Base-by-base conservation (phyloP, 31 red algal species). In the Endocladia muricata region DNA sequence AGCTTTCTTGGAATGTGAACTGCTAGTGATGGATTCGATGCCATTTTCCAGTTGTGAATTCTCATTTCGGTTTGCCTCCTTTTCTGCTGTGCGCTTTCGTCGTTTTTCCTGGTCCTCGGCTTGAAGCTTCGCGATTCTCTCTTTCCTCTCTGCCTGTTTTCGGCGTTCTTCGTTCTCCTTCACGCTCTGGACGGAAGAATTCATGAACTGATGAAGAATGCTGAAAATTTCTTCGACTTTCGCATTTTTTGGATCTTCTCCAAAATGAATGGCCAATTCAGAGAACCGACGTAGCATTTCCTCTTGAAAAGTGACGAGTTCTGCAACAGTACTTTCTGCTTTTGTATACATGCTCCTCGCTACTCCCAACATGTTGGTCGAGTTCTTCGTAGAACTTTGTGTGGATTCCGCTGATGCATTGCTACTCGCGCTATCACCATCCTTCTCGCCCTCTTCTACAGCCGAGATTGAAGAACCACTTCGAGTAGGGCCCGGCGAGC, bases 171-270 rank as follows among this genome's bases (percentile, higher is more conserved):
- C 59, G 62, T 85, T 91, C 13, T 93, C 90, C 25, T 61, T 54
- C 28, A 76, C 74, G 41, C 82, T 72, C 41, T 77, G 64, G 43
- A 77, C 62, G 61, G 87, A 79, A 15, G 68, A 54, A 41, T 82
- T 76, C 28, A 82, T 21, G 59, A 93, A 85, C 21, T 66, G 51
- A 13, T 37, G 38, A 17, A 93, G 32, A 9, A 79, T 88, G n/a
- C 48, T 55, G 64, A 93, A 93, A 1, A 93, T 23, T 17, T 93
- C 90, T 37, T 93, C 82, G 15, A 73, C 55, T 61, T 93, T 93
- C 17, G 83, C 76, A 26, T 48, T 40, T 51, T 85, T 93, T 6
- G 88, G 64, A 38, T 93, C 77, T 31, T 93, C 90, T 22, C 90
- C 90, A 19, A 93, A 51, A 25, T 37, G 76, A 7, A 52, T 67